Base-by-base conservation (phyloP, 306 rosid species). In the Vigna unguiculata region DNA sequence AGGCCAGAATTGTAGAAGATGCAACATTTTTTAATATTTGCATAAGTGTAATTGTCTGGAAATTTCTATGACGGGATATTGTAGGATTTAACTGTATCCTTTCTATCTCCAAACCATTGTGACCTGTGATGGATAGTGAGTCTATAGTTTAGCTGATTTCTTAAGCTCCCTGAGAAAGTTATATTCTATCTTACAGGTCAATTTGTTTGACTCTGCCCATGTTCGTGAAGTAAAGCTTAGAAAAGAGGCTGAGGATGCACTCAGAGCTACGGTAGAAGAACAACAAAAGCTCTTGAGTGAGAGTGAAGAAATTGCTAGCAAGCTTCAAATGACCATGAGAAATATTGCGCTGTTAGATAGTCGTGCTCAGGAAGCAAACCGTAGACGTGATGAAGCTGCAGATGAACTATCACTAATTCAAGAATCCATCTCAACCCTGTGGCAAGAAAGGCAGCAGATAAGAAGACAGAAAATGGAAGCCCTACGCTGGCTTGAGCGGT, bases 401-500 rank as follows among this genome's bases (percentile, higher is more conserved):
- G 85, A 72, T 62, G 96, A 90, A 74, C 85, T 87, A 68, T 80
- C 71, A 63, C 47, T 84, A 58, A 84, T 92, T 81, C 96, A 88
- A 77, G 85, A 86, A 72, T 90, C 97, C 66, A 84, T 92, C 81
- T 80, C 90, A 80, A 83, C 79, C 71, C 78, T 92, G 40, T 71
- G 78, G 86, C 85, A 83, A 49, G 97, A 92, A 85, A 88, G 78
- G 72, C 90, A 92, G 86, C 79, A 77, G 79, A 84, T 92, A 32
- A 84, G 86, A 69, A 72, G 83, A 67, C 93, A 90, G 81, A 92
- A 87, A 80, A 82, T 73, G 38, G 91, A 87, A 84, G 96, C 93
- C 41, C 69, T 78, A 55, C 83, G 41, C 80, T 92, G 97, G 96
- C 88, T 92, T 55, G 89, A 87, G 62, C 83, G 89, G 28, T 92